These are phyloP conservation scores for Croton setiger DNA, from an alignment of 441 rosid species.

Conservation along the genomic window DNA sequence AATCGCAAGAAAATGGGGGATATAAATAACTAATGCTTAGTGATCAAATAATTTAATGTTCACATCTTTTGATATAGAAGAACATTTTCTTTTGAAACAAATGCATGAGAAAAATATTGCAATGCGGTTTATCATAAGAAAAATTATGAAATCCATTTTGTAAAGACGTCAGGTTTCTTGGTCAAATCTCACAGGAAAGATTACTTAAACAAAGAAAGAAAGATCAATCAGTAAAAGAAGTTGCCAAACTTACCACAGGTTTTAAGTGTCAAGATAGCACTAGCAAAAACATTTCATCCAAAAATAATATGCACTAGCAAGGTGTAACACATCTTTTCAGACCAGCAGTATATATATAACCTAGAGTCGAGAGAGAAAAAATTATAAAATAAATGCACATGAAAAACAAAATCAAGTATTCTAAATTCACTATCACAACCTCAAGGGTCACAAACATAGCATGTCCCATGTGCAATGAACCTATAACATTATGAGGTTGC, in stretches of 20 bases:
- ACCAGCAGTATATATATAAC: background rate
- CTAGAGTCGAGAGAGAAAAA: background rate
- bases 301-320: background rate
- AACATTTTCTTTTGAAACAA: background rate
- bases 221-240: background rate
- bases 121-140: background rate
- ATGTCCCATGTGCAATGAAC: slow-evolving; percentile 98
- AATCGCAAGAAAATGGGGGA: background rate
- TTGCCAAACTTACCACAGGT: background rate
- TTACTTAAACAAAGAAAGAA: background rate
- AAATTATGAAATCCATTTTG: background rate
- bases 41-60: background rate
- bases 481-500: slow-evolving; percentile 99
- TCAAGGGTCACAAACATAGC: slow-evolving; percentile 99
- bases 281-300: background rate
- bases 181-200: background rate
- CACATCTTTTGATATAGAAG: background rate
- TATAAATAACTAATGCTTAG: background rate
- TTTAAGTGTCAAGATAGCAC: background rate
- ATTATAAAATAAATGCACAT: background rate
- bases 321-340: background rate
- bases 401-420: slow-evolving; percentile 26
- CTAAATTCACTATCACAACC: slow-evolving; percentile 49
- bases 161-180: background rate
- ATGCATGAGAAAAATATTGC: background rate